These are phyloP conservation scores for Rhynchospora pubera DNA, from an alignment of 176 grass and related monocot species.

Conservation along the genomic window DNA sequence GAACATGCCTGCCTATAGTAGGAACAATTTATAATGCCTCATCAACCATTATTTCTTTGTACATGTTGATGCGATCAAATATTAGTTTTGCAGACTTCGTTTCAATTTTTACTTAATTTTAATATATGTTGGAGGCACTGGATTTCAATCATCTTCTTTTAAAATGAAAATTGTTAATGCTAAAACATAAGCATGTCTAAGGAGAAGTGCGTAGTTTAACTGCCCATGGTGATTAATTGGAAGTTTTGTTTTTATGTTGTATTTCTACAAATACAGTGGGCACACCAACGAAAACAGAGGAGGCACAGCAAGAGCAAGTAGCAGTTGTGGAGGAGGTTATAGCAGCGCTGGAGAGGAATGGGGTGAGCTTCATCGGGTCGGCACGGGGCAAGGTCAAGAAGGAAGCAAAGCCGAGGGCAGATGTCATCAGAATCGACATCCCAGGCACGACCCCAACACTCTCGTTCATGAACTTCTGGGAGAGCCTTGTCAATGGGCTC, in stretches of 20 bases:
- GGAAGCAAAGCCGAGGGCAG: constrained; percentile 23
- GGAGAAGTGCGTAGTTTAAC: neutral
- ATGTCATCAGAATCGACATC: constrained; percentile 68
- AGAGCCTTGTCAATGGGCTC: constrained; percentile 69
- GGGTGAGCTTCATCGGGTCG: constrained; percentile 65
- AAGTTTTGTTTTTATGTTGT: neutral
- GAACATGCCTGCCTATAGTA: neutral
- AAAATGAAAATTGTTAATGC: neutral
- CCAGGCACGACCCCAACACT: constrained; percentile 54
- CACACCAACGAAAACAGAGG: constrained; percentile 31
- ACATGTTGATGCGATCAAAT: neutral
- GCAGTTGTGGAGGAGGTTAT: constrained; percentile 79
- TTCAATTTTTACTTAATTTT: too few relatives aligned
- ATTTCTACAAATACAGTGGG: neutral
- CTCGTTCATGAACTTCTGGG: constrained; percentile 72
- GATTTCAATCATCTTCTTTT: neutral
- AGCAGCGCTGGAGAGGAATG: constrained; percentile 78
- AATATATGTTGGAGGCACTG: neutral
- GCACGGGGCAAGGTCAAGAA: constrained; percentile 55
- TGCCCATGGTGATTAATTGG: neutral
- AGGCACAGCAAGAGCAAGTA: constrained; percentile 39
- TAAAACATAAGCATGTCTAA: neutral
- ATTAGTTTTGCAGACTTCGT: neutral
- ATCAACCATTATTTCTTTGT: neutral
- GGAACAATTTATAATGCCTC: too few relatives aligned